Evolutionary conservation across 306 rosid genomes (phyloP), one percentile per base, ranked within the genome.

Genomic region (Cicer bijugum): DNA sequence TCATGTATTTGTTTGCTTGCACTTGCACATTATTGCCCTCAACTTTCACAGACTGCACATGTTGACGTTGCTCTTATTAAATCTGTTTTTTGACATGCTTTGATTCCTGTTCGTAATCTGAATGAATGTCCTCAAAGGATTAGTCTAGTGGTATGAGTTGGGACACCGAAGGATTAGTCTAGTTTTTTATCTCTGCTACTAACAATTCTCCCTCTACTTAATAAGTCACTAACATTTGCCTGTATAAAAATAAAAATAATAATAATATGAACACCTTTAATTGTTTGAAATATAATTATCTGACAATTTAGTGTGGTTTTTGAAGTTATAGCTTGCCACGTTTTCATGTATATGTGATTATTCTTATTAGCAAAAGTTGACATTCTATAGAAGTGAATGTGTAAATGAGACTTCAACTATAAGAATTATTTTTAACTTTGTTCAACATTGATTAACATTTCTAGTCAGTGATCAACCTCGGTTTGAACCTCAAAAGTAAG

Each of bases 61-160:
- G 19, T 23, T 75, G 58, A 33, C 28, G n/a, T 11, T 42, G 37
- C 69, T 69, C 12, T 62, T 46, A 15, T 10, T 15, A 23, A 12
- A 78, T 55, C 69, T 57, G 83, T 68, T 11, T 53, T 53, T 42
- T 53, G 62, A 39, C 60, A 38, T 44, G 43, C 73, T 14, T 44
- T 67, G 71, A 46, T 53, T 15, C 8, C 45, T 75, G 55, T 40
- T 75, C 69, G 39, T 7, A 10, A 75, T 75, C 43, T 38, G 48
- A 70, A 52, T 23, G 60, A 2, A 28, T 28, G 33, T 28, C 33
- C 33, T 28, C 33, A 28, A 28, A 28, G 33, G 33, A 28, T 28
- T 28, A 28, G 33, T 23, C 33, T 23, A 23, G 33, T 28, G 33
- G 33, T 28, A 28, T 28, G 33, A 3, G 33, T 28, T 28, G 33